These are phyloP conservation scores for Bryopsis sp. DNA, from an alignment of 139 green algal genomes.

Conservation along the genomic window DNA sequence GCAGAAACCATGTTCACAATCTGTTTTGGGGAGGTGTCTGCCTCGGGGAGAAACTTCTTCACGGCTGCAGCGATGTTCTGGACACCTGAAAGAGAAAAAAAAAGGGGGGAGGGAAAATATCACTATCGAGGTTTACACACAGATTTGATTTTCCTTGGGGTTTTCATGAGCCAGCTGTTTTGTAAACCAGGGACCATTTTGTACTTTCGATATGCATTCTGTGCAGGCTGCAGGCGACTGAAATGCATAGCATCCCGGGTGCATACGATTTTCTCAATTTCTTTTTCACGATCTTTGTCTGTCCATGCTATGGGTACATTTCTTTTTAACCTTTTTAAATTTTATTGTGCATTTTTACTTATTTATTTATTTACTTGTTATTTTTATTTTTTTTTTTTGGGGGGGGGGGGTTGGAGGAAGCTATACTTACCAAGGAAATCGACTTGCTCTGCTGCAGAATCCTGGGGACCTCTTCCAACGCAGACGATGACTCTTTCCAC, in stretches of 20 bases:
- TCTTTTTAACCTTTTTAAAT: background rate
- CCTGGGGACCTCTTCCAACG: background rate
- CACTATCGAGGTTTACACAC: no score
- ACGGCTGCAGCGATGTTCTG: background rate
- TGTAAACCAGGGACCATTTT: background rate
- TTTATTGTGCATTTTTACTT: background rate
- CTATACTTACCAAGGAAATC: background rate
- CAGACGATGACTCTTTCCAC: conserved; percentile 49
- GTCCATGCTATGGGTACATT: conserved; percentile 17
- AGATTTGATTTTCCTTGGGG: no score
- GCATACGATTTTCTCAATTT: no score
- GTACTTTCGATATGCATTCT: background rate
- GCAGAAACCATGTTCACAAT: conserved; percentile 48
- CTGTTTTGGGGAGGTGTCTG: background rate
- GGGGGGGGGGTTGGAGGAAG: background rate
- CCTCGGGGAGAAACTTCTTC: background rate
- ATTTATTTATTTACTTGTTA: no score
- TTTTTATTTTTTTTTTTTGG: background rate
- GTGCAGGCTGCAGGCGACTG: background rate
- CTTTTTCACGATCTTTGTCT: conserved; percentile 20
- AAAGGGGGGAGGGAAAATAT: background rate
- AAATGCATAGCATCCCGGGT: background rate
- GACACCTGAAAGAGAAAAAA: background rate
- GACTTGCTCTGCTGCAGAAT: background rate
- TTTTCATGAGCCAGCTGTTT: background rate